Evolutionary conservation across 108 stramenopile species (phyloP), one percentile per base, ranked within the genome.

Genomic region (Stephanodiscus triporus): DNA sequence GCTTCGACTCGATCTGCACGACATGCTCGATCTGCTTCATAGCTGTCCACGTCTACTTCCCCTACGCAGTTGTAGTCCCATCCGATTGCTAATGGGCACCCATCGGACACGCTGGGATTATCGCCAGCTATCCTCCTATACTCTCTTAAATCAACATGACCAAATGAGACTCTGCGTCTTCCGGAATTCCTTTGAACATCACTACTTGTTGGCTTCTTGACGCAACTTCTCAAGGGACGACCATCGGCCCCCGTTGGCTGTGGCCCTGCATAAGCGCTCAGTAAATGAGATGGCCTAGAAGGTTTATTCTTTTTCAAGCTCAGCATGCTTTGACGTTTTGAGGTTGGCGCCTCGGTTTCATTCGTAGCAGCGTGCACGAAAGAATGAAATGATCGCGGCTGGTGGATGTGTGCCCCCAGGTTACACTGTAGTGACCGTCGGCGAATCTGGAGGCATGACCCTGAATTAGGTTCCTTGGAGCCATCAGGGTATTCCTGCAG

Each of bases 81-180:
- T 4, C 88, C 88, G 10, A 92, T 53, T 11, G 79, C 66, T 0
- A 92, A 27, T 8, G 88, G 88, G 0, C 87, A 85, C 11, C 91
- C 91, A n/a, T 67, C 80, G 7, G 73, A 43, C 4, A 88, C 87
- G 51, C 77, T 64, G n/a, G 91, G 91, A 50, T 92, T 87, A 29
- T 88, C 85, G 4, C 85, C 87, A 30, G 86, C 68, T 42, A 65
- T 55, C 56, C 73, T 58, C 22, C 54, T 66, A 64, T 81, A 81
- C 26, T 81, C 80, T 66, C 80, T 51, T 30, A 81, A 32, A 23
- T 37, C 24, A n/a, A 81, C 73, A 36, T 70, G 43, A 38, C 59
- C 48, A 56, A 80, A 80, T 7, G 72, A 60, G 16, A 80, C 79
- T 53, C 38, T 80, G 40, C 29, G 43, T 14, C 62, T 58, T 0